Percentiles rank a stretch among this genome's conserved stretches.
Evolutionary conservation across 345 rosid genomes (phyloP).

Genomic region (Euclidium syriacum): DNA sequence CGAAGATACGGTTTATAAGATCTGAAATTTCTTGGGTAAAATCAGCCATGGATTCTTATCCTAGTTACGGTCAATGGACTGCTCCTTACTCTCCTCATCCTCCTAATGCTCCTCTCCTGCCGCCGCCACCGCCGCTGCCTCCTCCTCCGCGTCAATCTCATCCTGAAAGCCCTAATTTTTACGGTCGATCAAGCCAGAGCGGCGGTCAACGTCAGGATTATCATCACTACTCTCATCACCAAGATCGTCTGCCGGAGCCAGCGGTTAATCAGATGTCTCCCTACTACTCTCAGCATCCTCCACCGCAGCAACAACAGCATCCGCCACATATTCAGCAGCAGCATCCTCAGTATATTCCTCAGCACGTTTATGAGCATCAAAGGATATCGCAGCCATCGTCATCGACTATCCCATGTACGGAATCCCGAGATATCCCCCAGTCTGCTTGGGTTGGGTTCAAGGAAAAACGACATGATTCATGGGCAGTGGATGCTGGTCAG

Average conservation of each 20-base stretch:
- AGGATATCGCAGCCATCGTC: constrained; percentile 24
- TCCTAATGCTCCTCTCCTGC: constrained; percentile 19
- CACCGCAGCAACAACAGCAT: constrained; percentile 21
- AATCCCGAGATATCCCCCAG: constrained; percentile 23
- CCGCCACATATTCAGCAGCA: constrained; percentile 24
- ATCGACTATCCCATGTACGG: constrained; percentile 12
- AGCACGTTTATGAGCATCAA: constrained; percentile 36
- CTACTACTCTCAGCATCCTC: constrained; percentile 25
- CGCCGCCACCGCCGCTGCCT: constrained; percentile 20
- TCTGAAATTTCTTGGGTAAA: background rate
- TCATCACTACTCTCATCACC: constrained; percentile 29
- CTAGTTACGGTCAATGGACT: constrained; percentile 38
- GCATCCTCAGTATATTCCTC: constrained; percentile 31
- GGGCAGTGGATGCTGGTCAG: constrained; percentile 25
- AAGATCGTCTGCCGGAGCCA: constrained; percentile 13
- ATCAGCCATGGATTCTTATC: constrained; percentile 45
- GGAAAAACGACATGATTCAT: constrained; percentile 20
- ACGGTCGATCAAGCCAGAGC: constrained; percentile 5
- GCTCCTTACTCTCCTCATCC: constrained; percentile 35
- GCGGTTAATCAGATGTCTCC: constrained; percentile 19
- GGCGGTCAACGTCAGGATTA: constrained; percentile 5
- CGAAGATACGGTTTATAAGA: background rate
- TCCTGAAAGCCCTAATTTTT: constrained; percentile 27
- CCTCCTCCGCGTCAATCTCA: constrained; percentile 22
- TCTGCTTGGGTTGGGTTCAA: constrained; percentile 27